phyloP scores from a whole-genome alignment of 495 filamentous ascomycete genomes.

The Mycothermus thermophilus region DNA sequence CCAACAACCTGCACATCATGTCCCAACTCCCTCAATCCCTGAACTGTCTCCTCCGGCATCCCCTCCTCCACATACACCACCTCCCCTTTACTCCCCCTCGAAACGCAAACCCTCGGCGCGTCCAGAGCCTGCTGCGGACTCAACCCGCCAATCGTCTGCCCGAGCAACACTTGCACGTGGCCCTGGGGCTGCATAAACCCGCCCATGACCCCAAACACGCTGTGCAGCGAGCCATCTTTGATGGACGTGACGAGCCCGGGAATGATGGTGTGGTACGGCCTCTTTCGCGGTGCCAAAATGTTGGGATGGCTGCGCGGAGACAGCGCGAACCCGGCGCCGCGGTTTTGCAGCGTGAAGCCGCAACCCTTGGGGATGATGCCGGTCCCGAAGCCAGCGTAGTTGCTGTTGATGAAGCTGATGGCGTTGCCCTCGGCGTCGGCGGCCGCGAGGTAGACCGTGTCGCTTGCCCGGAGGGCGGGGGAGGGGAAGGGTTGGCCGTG shows the following conservation, averaged over 20 bases:
- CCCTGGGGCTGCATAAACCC: slow-evolving; percentile 99
- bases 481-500: slow-evolving; percentile 49
- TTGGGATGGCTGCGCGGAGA: slow-evolving; percentile 53
- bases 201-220: slow-evolving; percentile 91
- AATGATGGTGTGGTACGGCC: slow-evolving; percentile 97
- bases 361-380: slow-evolving; percentile 68
- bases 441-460: slow-evolving; percentile 88
- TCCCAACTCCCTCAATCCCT: slow-evolving; percentile 54
- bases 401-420: slow-evolving; percentile 93
- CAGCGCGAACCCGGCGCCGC: slow-evolving; percentile 73
- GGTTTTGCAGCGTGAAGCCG: slow-evolving; percentile 90
- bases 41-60: slow-evolving; percentile 49
- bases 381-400: slow-evolving; percentile 83
- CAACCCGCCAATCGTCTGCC: slow-evolving; percentile 74
- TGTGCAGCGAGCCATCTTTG: slow-evolving; percentile 56
- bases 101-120: slow-evolving; percentile 63
- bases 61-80: slow-evolving; percentile 78
- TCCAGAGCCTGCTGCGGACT: slow-evolving; percentile 84
- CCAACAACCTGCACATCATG: slow-evolving; percentile 57
- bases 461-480: slow-evolving; percentile 47
- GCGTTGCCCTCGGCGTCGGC: slow-evolving; percentile 75
- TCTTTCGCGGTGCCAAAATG: slow-evolving; percentile 60
- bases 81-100: slow-evolving; percentile 20
- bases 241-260: slow-evolving; percentile 75
- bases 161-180: slow-evolving; percentile 87